Evolutionary conservation across 768 basidiomycete genomes (phyloP), one percentile per base, ranked within the genome.

Genomic region (Dentipellis fragilis): DNA sequence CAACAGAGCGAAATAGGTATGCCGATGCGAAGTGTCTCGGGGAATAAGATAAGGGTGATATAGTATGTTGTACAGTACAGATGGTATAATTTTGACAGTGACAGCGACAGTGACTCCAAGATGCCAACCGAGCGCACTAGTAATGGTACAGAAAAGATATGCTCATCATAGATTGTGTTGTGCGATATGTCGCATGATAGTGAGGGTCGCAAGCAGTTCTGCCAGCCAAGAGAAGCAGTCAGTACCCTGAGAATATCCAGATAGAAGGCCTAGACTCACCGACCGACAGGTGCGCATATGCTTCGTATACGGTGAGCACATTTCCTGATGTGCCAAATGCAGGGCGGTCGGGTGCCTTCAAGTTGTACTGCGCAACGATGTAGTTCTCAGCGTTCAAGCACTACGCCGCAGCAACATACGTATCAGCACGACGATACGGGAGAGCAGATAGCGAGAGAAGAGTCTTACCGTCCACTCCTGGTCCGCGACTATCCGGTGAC

Each of bases 401-500:
- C 84, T 86, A 59, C 12, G 38, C 55, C 45, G 16, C 16, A 22
- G 48, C 29, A 35, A 58, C n/a, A 38, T 40, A 57, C 49, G 21
- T 46, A 54, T 40, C 40, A 48, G 51, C 17, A 51, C 58, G 22
- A 46, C 34, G 42, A 11, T 11, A n/a, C 17, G 7, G 36, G 34
- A 22, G 49, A n/a, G n/a, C 22, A 29, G 29, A 29, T 29, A 29
- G 29, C 29, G 29, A 63, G 54, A 52, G 53, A 55, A 57, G 47
- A 42, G 19, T 76, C 87, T 65, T 66, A 89, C 87, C 65, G 85
- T 75, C 87, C 87, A 89, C 69, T 88, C 85, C 57, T 87, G 85
- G 16, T 76, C 81, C 8, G 74, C 72, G 34, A 75, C 66, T 40
- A 71, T 72, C 34, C 75, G 75, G 67, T 80, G 72, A 29, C 77